Conservation (phyloP, 345 rosid species). For the Triadica sebifera region DNA sequence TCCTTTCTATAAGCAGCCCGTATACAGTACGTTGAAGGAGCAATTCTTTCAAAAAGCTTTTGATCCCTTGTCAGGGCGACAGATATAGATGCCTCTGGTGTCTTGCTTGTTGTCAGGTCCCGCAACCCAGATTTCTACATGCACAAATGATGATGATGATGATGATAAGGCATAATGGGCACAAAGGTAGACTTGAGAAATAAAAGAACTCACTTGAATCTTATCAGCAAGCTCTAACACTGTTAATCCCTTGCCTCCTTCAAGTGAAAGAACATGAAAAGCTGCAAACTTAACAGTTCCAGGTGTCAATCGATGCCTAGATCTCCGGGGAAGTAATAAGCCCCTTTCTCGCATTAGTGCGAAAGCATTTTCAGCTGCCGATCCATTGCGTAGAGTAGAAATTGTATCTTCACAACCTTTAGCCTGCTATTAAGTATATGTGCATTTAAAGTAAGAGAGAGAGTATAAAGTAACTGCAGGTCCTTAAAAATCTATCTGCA, state of each 20-base stretch:
- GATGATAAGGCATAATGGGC: not conserved
- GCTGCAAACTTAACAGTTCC: conserved; percentile 99
- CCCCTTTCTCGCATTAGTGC: conserved; percentile 92
- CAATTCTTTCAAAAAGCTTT: conserved; percentile 98
- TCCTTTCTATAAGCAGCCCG: conserved; percentile 90
- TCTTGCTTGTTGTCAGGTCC: conserved; percentile 93
- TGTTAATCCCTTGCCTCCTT: conserved; percentile 90
- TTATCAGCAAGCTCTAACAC: conserved; percentile 93
- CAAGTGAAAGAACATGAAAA: conserved; percentile 96
- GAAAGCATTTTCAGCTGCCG: conserved; percentile 96
- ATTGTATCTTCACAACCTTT: conserved; percentile 70
- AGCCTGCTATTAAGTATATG: conserved; percentile 48
- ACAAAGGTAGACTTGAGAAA: conserved; percentile 13
- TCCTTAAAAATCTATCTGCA: not conserved
- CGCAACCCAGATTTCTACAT: conserved; percentile 94
- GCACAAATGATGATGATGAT: conserved; percentile 15
- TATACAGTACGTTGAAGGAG: conserved; percentile 97
- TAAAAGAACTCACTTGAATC: conserved; percentile 68
- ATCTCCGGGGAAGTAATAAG: conserved; percentile 77
- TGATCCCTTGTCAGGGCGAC: conserved; percentile 99
- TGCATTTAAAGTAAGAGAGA: conserved; percentile 13
- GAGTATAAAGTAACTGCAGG: not conserved
- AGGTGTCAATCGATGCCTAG: conserved; percentile 97
- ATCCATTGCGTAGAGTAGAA: conserved; percentile 86
- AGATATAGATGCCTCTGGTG: conserved; percentile 99